phyloP scores from a whole-genome alignment of 1,284 basidiomycete genomes.

The Salmacisia buchloeana region DNA sequence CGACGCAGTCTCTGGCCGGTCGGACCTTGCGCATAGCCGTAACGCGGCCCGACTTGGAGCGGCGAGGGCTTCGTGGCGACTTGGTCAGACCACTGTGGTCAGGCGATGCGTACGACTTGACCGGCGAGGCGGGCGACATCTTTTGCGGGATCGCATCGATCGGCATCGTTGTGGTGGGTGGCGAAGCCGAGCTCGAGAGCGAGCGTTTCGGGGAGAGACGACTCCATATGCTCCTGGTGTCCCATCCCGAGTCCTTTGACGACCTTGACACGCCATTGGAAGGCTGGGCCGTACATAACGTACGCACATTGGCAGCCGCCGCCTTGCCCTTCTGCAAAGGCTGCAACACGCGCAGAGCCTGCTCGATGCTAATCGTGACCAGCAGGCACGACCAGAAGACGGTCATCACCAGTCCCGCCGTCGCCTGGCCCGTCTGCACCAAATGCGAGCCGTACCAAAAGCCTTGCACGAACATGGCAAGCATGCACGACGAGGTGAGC shows the following conservation, averaged over 20 bases:
- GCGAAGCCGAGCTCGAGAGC: too few species aligned
- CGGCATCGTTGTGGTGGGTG: constrained; percentile 15
- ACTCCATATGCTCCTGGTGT: too few species aligned
- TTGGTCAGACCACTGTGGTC: background rate
- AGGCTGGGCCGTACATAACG: background rate
- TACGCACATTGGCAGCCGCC: constrained; percentile 61
- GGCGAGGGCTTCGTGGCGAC: background rate
- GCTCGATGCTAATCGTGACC: constrained; percentile 76
- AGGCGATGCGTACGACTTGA: background rate
- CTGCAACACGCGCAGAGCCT: constrained; percentile 74
- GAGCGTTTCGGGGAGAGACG: too few species aligned
- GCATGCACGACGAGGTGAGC: constrained; percentile 64
- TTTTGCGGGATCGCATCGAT: constrained; percentile 20
- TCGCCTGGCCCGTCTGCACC: constrained; percentile 66
- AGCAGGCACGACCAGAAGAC: constrained; percentile 96
- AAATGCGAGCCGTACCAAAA: constrained; percentile 93
- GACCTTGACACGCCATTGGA: too few species aligned
- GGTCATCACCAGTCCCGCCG: constrained; percentile 76
- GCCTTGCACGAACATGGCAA: constrained; percentile 90
- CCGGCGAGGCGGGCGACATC: constrained; percentile 12
- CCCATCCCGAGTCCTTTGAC: too few species aligned
- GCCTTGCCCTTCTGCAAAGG: constrained; percentile 77
- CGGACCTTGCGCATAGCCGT: constrained; percentile 27
- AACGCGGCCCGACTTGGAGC: background rate
- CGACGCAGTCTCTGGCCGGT: constrained; percentile 51